These are phyloP conservation scores for Kodamaea plutei DNA, from an alignment of 1,139 yeast species.

Conservation along the genomic window DNA sequence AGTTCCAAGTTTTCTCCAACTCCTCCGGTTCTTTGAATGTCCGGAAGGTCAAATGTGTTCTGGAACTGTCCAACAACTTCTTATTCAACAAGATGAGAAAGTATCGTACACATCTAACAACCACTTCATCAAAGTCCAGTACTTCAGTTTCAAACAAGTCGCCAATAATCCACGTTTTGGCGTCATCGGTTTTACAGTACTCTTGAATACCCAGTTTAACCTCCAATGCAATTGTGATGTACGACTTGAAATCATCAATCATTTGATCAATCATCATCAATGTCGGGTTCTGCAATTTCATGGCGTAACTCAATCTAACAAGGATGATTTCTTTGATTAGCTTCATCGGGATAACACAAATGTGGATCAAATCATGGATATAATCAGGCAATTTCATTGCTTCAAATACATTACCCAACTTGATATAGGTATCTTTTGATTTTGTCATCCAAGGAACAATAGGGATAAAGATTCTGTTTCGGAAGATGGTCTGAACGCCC, in stretches of 20 bases:
- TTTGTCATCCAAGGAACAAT: slow-evolving; percentile 73
- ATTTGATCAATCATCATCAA: slow-evolving; percentile 96
- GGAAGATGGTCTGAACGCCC: slow-evolving; percentile 67
- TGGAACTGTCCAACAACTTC: slow-evolving; percentile 75
- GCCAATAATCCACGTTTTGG: slow-evolving; percentile 69
- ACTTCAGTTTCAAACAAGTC: slow-evolving; percentile 58
- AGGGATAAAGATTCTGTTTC: slow-evolving; percentile 53
- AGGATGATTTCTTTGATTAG: slow-evolving; percentile 77
- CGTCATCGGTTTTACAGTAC: slow-evolving; percentile 58
- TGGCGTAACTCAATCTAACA: slow-evolving; percentile 73
- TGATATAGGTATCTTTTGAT: slow-evolving; percentile 67
- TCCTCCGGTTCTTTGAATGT: slow-evolving; percentile 93
- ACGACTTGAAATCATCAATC: slow-evolving; percentile 79
- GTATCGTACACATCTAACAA: slow-evolving; percentile 71
- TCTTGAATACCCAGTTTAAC: slow-evolving; percentile 66
- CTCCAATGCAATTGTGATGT: slow-evolving; percentile 71
- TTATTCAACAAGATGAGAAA: slow-evolving; percentile 67
- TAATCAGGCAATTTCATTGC: slow-evolving; percentile 74
- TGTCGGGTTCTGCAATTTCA: slow-evolving; percentile 78
- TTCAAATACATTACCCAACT: slow-evolving; percentile 59
- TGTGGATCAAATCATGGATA: slow-evolving; percentile 59
- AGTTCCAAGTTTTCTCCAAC: slow-evolving; percentile 72
- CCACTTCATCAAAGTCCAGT: slow-evolving; percentile 61
- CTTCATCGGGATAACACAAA: slow-evolving; percentile 74
- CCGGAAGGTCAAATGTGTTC: slow-evolving; percentile 59